These are phyloP conservation scores for Solanum etuberosum DNA, from an alignment of 257 asterid species.

Conservation along the genomic window DNA sequence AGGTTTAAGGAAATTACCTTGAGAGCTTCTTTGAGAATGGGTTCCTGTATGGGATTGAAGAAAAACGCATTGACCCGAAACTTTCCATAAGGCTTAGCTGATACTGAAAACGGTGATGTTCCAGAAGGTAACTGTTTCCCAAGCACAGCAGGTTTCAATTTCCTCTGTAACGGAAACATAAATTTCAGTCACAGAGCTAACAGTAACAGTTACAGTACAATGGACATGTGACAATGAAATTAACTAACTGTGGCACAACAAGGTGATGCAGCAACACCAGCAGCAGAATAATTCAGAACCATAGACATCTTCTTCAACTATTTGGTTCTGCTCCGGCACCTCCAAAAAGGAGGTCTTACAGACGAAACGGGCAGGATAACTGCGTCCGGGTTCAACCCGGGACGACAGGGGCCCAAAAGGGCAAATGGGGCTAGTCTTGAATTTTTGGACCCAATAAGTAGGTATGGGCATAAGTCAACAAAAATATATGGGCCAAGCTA, in stretches of 20 bases:
- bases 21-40: conserved; percentile 52
- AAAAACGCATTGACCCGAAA: conserved; percentile 29
- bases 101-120: neutral
- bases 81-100: neutral
- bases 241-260: neutral
- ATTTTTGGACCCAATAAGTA: neutral
- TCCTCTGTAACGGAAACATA: neutral
- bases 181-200: neutral
- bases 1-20: conserved; percentile 19
- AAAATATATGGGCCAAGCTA: neutral
- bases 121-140: neutral
- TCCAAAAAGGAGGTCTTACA: neutral
- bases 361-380: neutral
- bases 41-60: conserved; percentile 33
- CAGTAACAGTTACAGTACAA: neutral
- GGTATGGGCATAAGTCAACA: neutral
- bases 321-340: neutral
- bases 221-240: neutral
- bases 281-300: neutral
- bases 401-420: neutral
- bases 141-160: neutral
- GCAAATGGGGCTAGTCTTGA: neutral
- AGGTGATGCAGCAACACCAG: neutral
- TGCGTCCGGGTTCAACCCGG: neutral
- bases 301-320: neutral